Conservation (phyloP, 1,284 basidiomycete species). For the Trametes polyzona region DNA sequence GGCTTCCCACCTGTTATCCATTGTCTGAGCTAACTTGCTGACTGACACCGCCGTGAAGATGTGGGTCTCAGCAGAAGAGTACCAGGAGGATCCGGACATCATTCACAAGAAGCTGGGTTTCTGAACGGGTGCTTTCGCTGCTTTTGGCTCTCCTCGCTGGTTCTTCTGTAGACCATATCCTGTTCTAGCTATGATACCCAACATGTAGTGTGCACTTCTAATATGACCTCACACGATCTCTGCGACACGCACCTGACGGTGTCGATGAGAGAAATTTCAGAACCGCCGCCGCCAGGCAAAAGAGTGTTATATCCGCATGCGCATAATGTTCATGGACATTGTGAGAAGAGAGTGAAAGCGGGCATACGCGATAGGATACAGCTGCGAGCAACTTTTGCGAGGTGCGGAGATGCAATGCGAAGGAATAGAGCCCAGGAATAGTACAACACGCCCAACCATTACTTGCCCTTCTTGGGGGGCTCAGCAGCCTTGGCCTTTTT, state of each 20-base stretch:
- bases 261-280: background rate
- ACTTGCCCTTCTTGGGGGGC: conserved; percentile 86
- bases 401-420: conserved; percentile 41
- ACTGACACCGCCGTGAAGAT: conserved; percentile 64
- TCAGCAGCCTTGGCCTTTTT: conserved; percentile 94
- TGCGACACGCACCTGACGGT: background rate
- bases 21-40: background rate
- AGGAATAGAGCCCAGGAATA: conserved; percentile 31
- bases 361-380: conserved; percentile 49
- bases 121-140: conserved; percentile 37
- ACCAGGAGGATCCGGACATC: conserved; percentile 98
- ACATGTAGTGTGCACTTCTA: conserved; percentile 31
- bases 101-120: conserved; percentile 93
- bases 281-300: background rate
- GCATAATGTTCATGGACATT: conserved; percentile 49
- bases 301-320: conserved; percentile 38
- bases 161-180: conserved; percentile 32
- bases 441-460: conserved; percentile 43
- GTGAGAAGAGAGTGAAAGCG: conserved; percentile 34
- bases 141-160: conserved; percentile 24
- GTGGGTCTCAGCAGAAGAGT: conserved; percentile 99
- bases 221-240: conserved; percentile 24
- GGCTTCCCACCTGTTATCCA: conserved; percentile 1
- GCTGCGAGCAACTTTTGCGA: conserved; percentile 39
- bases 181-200: conserved; percentile 38